A percentile compares a stretch with the other conserved stretches of the same genome.
Evolutionary conservation across 441 rosid species (phyloP).

Genomic region (Manihot esculenta): DNA sequence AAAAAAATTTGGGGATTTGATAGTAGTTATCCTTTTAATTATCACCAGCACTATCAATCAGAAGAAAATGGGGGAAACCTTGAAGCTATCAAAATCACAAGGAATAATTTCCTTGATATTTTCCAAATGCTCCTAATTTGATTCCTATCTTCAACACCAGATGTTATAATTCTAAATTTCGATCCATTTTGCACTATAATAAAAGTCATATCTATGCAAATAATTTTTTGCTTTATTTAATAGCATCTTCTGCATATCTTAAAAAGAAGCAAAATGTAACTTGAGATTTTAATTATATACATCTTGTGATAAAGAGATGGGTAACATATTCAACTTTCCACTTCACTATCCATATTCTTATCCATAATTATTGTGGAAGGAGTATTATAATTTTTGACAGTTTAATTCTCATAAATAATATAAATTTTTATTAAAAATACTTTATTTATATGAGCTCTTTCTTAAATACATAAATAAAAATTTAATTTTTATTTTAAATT

Average conservation of each 20-base stretch:
- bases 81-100: too few relatives aligned
- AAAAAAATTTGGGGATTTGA: too few relatives aligned
- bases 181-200: neutral
- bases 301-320: neutral
- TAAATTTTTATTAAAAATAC: too few relatives aligned
- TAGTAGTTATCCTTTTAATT: too few relatives aligned
- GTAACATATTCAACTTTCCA: neutral
- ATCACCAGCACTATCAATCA: too few relatives aligned
- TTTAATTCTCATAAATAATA: too few relatives aligned
- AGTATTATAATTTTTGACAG: neutral
- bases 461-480: too few relatives aligned
- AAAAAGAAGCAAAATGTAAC: conserved; percentile 8
- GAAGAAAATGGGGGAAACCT: neutral
- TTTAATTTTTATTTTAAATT: too few relatives aligned
- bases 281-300: neutral
- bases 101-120: neutral
- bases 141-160: neutral
- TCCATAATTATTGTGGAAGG: neutral
- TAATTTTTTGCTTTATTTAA: neutral
- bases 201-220: conserved; percentile 1
- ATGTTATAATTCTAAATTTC: too few relatives aligned
- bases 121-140: neutral
- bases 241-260: conserved; percentile 11
- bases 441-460: too few relatives aligned
- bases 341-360: conserved; percentile 12